Percentiles rank a stretch among this genome's conserved stretches.
Conservation (phyloP, 2,329 filamentous ascomycete genomes). For the Stemphylium lycopersici region DNA sequence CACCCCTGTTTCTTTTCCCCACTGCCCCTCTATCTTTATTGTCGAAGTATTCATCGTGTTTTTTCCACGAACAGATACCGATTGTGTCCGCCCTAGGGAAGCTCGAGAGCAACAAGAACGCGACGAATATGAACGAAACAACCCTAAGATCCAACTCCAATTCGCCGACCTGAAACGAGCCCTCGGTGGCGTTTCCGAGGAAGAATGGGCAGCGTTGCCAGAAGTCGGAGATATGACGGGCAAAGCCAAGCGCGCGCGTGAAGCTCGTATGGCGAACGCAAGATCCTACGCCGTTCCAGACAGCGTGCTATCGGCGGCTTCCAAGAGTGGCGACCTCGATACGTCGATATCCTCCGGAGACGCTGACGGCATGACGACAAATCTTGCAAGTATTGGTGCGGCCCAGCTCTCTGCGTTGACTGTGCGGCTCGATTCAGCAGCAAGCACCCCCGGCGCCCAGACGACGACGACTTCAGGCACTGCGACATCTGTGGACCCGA, state of each 20-base stretch:
- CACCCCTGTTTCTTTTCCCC: conserved; percentile 44
- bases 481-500: conserved; percentile 89
- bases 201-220: conserved; percentile 94
- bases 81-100: conserved; percentile 77
- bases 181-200: conserved; percentile 84
- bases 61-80: conserved; percentile 76
- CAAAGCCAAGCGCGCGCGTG: conserved; percentile 84
- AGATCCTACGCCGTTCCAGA: conserved; percentile 96
- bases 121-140: conserved; percentile 95
- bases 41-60: conserved; percentile 68
- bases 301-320: conserved; percentile 86
- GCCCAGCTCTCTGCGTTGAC: conserved; percentile 95
- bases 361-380: conserved; percentile 82
- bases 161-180: conserved; percentile 95
- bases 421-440: conserved; percentile 88
- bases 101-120: conserved; percentile 87
- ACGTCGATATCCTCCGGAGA: conserved; percentile 77
- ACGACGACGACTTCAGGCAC: conserved; percentile 71
- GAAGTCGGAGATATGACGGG: conserved; percentile 97
- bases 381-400: conserved; percentile 96
- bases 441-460: conserved; percentile 69
- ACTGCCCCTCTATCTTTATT: conserved; percentile 33
- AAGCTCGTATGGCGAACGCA: conserved; percentile 70
- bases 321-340: conserved; percentile 79
- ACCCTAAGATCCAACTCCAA: conserved; percentile 97